Evolutionary conservation across 305 asterid genomes (phyloP), one percentile per base, ranked within the genome.

Genomic region (Andrographis paniculata): DNA sequence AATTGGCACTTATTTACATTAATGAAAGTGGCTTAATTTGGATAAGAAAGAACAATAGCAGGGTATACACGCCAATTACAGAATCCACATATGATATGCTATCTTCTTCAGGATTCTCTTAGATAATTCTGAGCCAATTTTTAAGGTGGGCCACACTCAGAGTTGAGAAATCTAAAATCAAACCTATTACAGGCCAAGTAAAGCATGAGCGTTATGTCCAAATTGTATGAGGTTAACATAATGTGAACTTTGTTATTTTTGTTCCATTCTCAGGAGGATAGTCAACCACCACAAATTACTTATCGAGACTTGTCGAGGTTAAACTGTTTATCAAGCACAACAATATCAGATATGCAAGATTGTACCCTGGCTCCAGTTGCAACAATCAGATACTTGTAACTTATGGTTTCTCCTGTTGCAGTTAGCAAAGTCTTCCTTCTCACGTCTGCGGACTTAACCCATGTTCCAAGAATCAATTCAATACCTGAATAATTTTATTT

Each of bases 311-410:
- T 8, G n/a, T 48, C 10, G 36, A 31, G 44, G 44, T n/a, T 37
- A 46, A 71, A 24, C 19, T n/a, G 46, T 55, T 53, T 20, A 31
- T 42, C 48, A 20, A 58, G 47, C 36, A 65, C 37, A 58, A 61
- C 21, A 61, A 49, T 52, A 66, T 10, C 53, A 48, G 16, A 69
- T n/a, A 52, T 43, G 41, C 50, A 63, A 70, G 23, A 44, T 48
- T 55, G 63, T 83, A 92, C 99, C 97, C 93, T 79, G 72, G 99
- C 99, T 68, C 95, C 97, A 39, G 95, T 92, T 48, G 93, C 95
- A 65, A 87, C 79, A 42, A 87, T 77, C 61, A 92, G 99, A 74
- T 77, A 69, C 58, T 75, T 81, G 84, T 87, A 87, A 77, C 95
- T 92, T 72, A 87, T 84, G 39, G 95, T 87, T 75, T 87, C 95